These are phyloP conservation scores for Solanum chilense DNA, from an alignment of 257 asterid genomes.

Conservation along the genomic window DNA sequence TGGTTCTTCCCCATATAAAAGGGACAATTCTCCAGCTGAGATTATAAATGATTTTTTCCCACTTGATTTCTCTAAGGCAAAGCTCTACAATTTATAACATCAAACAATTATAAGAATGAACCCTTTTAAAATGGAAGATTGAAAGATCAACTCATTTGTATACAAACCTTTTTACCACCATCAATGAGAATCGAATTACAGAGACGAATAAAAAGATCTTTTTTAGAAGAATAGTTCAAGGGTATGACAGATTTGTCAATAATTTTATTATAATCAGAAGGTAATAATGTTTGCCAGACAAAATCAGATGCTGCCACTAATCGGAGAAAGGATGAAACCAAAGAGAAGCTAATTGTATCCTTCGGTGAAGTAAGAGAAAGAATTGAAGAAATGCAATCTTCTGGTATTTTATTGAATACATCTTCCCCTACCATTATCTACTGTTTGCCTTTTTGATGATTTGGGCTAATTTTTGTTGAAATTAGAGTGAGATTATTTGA, in stretches of 20 bases:
- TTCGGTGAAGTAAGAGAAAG: conserved; percentile 19
- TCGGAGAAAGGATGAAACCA: conserved; percentile 9
- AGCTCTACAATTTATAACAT: conserved; percentile 7
- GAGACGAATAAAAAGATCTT: conserved; percentile 11
- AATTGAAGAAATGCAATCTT: conserved; percentile 17
- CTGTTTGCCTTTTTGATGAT: background rate
- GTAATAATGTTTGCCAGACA: conserved; percentile 20
- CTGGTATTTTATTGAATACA: conserved; percentile 3
- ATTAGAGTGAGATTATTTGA: background rate
- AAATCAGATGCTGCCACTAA: conserved; percentile 7
- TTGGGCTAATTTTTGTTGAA: background rate
- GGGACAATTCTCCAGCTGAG: conserved; percentile 12
- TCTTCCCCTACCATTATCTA: background rate
- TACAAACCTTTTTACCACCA: conserved; percentile 13
- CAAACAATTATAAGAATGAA: background rate
- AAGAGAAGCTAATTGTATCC: conserved; percentile 8
- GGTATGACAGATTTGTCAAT: background rate
- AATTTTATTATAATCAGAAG: conserved; percentile 3
- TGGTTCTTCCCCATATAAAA: background rate
- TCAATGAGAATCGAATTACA: conserved; percentile 15
- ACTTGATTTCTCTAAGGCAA: conserved; percentile 16
- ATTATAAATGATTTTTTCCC: conserved; percentile 15
- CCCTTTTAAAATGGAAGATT: background rate
- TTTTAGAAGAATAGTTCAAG: conserved; percentile 7
- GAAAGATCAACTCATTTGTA: background rate